Percentiles rank a stretch among this genome's conserved stretches.
phyloP scores from a whole-genome alignment of 2,329 filamentous ascomycete species.

The Mycosphaerella sp. region DNA sequence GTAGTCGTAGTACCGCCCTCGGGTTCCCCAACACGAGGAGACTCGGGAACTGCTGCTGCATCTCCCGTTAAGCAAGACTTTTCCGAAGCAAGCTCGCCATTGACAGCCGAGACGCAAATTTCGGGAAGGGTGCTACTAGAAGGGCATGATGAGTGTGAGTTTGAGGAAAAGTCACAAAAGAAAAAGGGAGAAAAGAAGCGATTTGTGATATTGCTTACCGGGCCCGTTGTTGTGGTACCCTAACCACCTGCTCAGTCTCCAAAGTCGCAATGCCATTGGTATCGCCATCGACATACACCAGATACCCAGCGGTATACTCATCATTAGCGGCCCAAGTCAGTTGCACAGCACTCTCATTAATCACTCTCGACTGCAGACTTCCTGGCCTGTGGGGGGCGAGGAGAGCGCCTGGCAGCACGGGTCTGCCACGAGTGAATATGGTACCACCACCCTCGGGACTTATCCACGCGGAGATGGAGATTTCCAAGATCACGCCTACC shows the following conservation, averaged over 20 bases:
- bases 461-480: background rate
- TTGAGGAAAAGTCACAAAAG: too few relatives aligned
- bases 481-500: background rate
- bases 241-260: background rate
- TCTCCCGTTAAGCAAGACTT: background rate
- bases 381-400: background rate
- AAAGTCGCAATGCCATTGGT: background rate
- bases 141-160: background rate
- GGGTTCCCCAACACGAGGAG: too few relatives aligned
- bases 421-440: background rate
- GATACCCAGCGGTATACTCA: background rate
- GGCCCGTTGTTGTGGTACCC: background rate
- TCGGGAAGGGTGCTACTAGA: background rate
- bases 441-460: conserved; percentile 1
- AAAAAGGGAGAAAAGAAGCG: too few relatives aligned
- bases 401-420: conserved; percentile 2
- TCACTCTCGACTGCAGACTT: background rate
- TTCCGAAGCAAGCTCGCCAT: conserved; percentile 5
- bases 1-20: background rate
- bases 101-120: conserved; percentile 7
- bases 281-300: background rate
- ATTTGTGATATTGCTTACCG: background rate
- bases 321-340: conserved; percentile 1
- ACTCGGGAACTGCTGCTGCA: background rate
- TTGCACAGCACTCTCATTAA: conserved; percentile 2